Base-by-base conservation (phyloP, 768 basidiomycete species). In the Leccinum boreale region DNA sequence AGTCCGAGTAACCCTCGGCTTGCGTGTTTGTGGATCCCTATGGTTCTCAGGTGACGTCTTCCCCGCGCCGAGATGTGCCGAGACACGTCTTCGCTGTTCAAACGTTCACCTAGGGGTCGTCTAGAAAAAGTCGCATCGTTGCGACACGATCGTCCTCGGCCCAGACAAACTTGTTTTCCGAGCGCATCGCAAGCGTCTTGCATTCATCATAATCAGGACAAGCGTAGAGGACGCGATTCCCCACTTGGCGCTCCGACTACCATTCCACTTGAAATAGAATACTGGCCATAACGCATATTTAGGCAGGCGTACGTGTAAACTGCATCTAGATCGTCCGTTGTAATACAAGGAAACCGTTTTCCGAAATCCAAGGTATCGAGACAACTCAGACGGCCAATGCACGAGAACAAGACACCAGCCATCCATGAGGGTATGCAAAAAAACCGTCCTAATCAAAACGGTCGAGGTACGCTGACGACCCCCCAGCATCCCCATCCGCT, bases 401-500 rank as follows among this genome's bases (percentile, higher is more conserved):
- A 39, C 12, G 36, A n/a, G 39, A 39, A 17, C 9, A 12, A 35
- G 33, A 15, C 14, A 3, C 33, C 33, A 35, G 2, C 33, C 33
- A 35, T 35, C 14, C 33, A 35, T 35, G 33, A 14, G 33, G 14
- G 14, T 35, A 15, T 35, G 33, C 33, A 33, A 35, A 35, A 31
- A 35, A 35, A 15, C 33, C 14, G 19, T 44, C 4, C 19, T 9
- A 44, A 44, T 44, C 42, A 68, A 57, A 59, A 61, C 19, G 67
- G 66, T 33, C 58, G 52, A 1, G 67, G 58, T 8, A 69, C 53
- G 24, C 55, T 21, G 9, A 51, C 60, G 24, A 51, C 77, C 23
- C 76, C 73, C 24, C 86, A 81, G 63, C 86, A 92, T 70, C 89
- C 88, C 68, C 89, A 92, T 31, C 65, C 65, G 12, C 60, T 62